Base-by-base conservation (phyloP, 2,329 filamentous ascomycete genomes). In the Diaporthe citri region DNA sequence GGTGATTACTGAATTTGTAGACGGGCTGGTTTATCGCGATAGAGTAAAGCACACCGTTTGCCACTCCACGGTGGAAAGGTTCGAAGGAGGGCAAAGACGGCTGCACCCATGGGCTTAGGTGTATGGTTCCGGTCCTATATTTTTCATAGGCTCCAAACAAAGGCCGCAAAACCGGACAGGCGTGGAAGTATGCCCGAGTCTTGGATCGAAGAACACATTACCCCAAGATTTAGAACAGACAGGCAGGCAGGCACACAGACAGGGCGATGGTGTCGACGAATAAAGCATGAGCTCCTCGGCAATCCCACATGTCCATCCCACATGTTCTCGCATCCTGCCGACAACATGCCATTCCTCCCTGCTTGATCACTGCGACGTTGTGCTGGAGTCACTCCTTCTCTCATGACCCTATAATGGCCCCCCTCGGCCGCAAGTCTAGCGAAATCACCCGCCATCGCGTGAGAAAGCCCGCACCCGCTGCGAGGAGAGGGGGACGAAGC, bases 1-100 rank as follows among this genome's bases (percentile, higher is more conserved):
- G 62, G 31, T 67, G 52, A 67, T 67, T 36, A 67, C 62, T 67
- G 46, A 25, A 39, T 52, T 39, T 39, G 62, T 51, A 67, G 46
- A 52, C 64, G 52, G 46, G 64, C 12, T 52, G 64, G 48, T 52
- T 67, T 15, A 52, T 39, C 64, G 20, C 15, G 46, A 67, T 52
- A 67, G 46, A 67, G 22, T 39, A 34, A 67, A 52, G 64, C 31
- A 67, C 34, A 25, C 20, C 34, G 46, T 25, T 15, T 67, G 34
- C 34, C 20, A 52, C 46, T 67, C 22, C 64, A 52, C 39, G 46
- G 64, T 67, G 43, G 46, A 67, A 52, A 36, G 46, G 31, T 39
- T 52, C 46, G 31, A n/a, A 67, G 34, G 46, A 22, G 34, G 22
- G 46, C 46, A 67, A 25, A 39, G 31, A 67, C 15, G 31, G 64